These are phyloP conservation scores for Backusella sp. DNA, from an alignment of 192 early-diverging fungal genomes.

Conservation along the genomic window DNA sequence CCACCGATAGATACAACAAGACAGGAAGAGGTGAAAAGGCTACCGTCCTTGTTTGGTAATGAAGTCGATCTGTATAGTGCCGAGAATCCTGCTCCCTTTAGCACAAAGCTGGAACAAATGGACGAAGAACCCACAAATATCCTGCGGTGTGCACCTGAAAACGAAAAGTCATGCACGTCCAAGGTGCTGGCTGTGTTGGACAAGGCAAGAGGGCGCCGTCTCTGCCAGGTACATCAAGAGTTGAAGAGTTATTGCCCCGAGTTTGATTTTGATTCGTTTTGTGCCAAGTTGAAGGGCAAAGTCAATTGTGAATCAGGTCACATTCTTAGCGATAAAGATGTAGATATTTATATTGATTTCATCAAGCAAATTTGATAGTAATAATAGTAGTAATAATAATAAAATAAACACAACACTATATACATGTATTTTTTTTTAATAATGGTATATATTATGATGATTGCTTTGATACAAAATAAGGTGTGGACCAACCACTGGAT, in stretches of 20 bases:
- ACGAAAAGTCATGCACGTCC: not conserved
- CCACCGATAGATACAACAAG: not conserved
- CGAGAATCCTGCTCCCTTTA: not conserved
- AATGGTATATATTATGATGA: not conserved
- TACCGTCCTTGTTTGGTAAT: not conserved
- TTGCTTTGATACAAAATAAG: not conserved
- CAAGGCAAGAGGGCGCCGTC: not conserved
- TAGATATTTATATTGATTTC: slow-evolving; percentile 9
- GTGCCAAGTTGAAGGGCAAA: not conserved
- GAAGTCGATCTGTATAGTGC: not conserved
- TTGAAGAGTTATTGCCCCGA: slow-evolving; percentile 6
- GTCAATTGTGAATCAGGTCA: not conserved
- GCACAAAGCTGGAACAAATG: not conserved
- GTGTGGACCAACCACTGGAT: not conserved
- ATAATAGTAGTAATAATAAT: not conserved
- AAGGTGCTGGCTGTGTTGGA: not conserved
- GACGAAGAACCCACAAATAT: not conserved
- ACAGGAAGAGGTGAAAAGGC: not conserved
- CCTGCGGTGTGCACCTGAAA: slow-evolving; percentile 5
- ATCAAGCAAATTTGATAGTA: not conserved
- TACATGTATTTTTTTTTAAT: not conserved
- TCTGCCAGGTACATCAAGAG: not conserved
- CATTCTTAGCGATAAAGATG: slow-evolving; percentile 1
- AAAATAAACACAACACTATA: not conserved
- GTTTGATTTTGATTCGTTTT: not conserved